Base-by-base conservation (phyloP, 345 rosid genomes). In the Linum lewisii region DNA sequence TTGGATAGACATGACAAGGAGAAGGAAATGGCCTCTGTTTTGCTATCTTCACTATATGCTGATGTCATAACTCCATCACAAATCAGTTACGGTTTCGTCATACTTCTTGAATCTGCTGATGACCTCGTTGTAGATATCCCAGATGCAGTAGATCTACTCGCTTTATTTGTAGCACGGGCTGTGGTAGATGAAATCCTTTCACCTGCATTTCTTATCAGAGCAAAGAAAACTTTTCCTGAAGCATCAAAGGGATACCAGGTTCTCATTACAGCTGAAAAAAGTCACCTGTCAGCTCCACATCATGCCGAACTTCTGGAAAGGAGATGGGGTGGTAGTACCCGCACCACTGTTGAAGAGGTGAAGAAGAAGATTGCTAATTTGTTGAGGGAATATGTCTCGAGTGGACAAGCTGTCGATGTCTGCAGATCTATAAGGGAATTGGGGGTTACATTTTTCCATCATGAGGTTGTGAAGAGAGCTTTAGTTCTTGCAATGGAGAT, bases 1-100 rank as follows among this genome's bases (percentile, higher is more conserved):
- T 85, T 94, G 99, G 99, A 94, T 70, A 82, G 90, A 72, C 97
- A 84, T 76, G 95, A 94, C 66, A 94, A 90, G 77, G 96, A 94
- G 90, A 94, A 94, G 72, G 99, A 94, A 73, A 94, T 90, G 99
- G 90, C 99, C 59, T 94, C 97, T 0, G 99, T 94, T 64, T 71
- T 94, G 66, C 81, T 94, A 38, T 94, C 99, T 50, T 82, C 90
- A 6, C 73, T 94, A 4, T 94, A 94, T 80, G 96, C 92, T 61
- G 93, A 94, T 77, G 95, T 90, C 62, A 79, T 94, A 53, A 84
- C 74, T 67, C 97, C 99, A 23, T 81, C 80, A 38, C 96, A 84
- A 57, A 94, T 94, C 37, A 79, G 92, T 64, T 92, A 87, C 81
- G 99, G 99, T 2, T 90, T 90, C 81, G 85, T 94, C 66, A 85